Conservation (phyloP, 1,284 basidiomycete species). For the Ustilago tritici region DNA sequence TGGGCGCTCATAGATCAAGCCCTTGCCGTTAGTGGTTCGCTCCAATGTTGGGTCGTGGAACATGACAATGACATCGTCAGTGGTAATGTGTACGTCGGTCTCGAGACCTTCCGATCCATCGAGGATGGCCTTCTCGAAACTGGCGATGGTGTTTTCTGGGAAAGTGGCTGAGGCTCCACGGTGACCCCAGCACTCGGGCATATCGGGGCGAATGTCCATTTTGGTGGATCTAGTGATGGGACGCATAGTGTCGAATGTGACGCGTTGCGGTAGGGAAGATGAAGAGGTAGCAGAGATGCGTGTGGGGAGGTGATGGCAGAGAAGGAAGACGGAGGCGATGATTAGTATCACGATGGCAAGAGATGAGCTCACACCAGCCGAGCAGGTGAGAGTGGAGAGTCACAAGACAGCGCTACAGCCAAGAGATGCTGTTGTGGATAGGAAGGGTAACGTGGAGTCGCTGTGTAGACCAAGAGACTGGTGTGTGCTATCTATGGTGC, state of each 20-base stretch:
- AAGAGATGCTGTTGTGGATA: neutral
- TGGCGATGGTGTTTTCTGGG: slow-evolving; percentile 68
- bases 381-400: slow-evolving; percentile 16
- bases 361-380: slow-evolving; percentile 12
- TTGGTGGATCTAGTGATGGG: slow-evolving; percentile 59
- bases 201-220: slow-evolving; percentile 48
- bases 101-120: slow-evolving; percentile 69
- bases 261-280: slow-evolving; percentile 3
- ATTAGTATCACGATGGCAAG: slow-evolving; percentile 41
- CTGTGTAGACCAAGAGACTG: neutral
- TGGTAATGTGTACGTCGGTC: slow-evolving; percentile 93
- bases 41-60: slow-evolving; percentile 85
- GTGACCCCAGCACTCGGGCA: slow-evolving; percentile 67
- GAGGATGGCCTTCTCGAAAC: slow-evolving; percentile 65
- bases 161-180: slow-evolving; percentile 68
- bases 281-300: neutral
- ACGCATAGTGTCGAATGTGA: slow-evolving; percentile 41
- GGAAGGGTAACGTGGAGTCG: neutral
- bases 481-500: neutral
- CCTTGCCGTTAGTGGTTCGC: slow-evolving; percentile 74
- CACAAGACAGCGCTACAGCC: slow-evolving; percentile 12
- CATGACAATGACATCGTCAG: slow-evolving; percentile 90
- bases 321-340: slow-evolving; percentile 29
- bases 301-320: neutral
- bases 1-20: slow-evolving; percentile 72